Conservation (phyloP, 805 yeast genomes). For the Yarrowia divulgata region DNA sequence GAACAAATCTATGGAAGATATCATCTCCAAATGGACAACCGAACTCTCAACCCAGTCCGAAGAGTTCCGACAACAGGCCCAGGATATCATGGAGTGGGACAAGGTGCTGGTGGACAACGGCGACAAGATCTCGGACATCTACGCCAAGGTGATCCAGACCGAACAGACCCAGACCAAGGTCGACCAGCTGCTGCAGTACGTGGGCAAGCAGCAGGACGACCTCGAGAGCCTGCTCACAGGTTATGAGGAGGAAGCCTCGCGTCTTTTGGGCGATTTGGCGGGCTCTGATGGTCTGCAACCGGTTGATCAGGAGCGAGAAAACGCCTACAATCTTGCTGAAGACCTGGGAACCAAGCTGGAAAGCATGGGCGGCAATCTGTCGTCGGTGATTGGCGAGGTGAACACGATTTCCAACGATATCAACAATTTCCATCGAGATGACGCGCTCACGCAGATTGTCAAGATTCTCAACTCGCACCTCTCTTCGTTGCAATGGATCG, state of each 20-base stretch:
- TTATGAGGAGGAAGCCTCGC: constrained; percentile 69
- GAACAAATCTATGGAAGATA: constrained; percentile 91
- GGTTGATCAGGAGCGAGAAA: constrained; percentile 82
- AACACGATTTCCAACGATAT: constrained; percentile 80
- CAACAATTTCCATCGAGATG: constrained; percentile 64
- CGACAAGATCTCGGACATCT: constrained; percentile 78
- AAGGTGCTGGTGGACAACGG: constrained; percentile 81
- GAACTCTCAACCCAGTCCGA: constrained; percentile 76
- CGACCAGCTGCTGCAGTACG: constrained; percentile 84
- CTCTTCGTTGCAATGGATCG: constrained; percentile 88
- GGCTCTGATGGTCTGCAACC: constrained; percentile 53
- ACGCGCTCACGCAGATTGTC: constrained; percentile 61
- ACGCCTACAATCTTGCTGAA: constrained; percentile 88
- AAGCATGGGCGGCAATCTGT: constrained; percentile 74
- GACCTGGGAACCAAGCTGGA: constrained; percentile 81
- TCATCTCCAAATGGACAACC: constrained; percentile 90
- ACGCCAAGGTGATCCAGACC: constrained; percentile 78
- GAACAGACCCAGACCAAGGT: constrained; percentile 84
- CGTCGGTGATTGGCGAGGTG: constrained; percentile 78
- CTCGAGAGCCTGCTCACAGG: constrained; percentile 80
- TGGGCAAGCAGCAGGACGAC: constrained; percentile 92
- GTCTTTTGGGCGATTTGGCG: constrained; percentile 42
- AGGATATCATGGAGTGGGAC: constrained; percentile 85
- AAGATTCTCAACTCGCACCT: constrained; percentile 85
- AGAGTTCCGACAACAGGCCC: constrained; percentile 77